Conservation (phyloP, 2,329 filamentous ascomycete genomes). For the Geosmithia flava region DNA sequence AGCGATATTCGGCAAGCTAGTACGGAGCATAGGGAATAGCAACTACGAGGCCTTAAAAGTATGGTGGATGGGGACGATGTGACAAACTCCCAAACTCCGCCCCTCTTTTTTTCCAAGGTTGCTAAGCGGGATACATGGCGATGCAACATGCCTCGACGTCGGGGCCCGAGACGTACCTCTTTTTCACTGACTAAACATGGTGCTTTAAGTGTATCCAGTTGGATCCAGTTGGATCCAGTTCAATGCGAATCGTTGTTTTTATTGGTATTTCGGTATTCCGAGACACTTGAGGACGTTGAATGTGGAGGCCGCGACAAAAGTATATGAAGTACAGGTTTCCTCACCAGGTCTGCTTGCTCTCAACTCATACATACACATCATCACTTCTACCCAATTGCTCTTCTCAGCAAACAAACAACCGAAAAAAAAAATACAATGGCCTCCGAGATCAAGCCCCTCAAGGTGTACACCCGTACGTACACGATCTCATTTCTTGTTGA, state of each 20-base stretch:
- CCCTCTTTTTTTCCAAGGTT: neutral
- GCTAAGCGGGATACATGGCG: too few relatives aligned
- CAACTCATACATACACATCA: neutral
- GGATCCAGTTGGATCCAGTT: too few relatives aligned
- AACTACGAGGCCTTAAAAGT: neutral
- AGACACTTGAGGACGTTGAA: too few relatives aligned
- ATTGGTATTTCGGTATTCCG: too few relatives aligned
- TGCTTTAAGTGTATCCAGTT: too few relatives aligned
- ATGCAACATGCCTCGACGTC: too few relatives aligned
- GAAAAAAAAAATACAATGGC: neutral
- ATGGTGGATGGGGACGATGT: neutral
- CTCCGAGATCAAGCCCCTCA: conserved; percentile 8
- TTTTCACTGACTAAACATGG: too few relatives aligned
- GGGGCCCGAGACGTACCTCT: too few relatives aligned
- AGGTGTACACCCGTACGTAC: conserved; percentile 6
- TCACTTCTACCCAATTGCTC: neutral
- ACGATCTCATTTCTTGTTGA: neutral
- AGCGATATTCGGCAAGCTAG: neutral
- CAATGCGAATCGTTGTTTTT: too few relatives aligned
- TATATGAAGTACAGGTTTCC: neutral
- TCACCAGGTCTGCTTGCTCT: neutral
- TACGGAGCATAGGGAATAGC: conserved; percentile 9
- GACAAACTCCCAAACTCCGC: neutral
- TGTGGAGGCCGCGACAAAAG: neutral
- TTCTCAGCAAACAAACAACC: neutral